Conservation (phyloP, 192 early-diverging fungal species). For the Pilobolus umbonatus region DNA sequence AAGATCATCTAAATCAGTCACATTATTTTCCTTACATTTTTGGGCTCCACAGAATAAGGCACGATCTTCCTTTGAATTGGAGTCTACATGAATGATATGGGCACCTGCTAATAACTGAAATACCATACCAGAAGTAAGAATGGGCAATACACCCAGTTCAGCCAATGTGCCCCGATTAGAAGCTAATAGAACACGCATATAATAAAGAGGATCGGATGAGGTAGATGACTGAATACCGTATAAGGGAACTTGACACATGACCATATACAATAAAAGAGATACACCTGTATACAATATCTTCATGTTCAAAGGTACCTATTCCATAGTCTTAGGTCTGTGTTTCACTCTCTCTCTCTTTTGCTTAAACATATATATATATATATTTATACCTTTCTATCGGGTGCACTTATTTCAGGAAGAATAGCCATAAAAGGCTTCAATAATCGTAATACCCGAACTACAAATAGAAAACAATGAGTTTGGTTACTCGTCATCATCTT, state of each 20-base stretch:
- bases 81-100: conserved; percentile 98
- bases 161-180: conserved; percentile 99
- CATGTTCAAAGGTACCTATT: conserved; percentile 89
- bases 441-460: conserved; percentile 92
- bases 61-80: conserved; percentile 95
- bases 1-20: not conserved
- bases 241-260: conserved; percentile 98
- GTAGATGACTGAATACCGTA: conserved; percentile 99
- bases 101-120: conserved; percentile 98
- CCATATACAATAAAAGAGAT: conserved; percentile 96
- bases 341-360: not conserved
- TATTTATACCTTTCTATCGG: conserved; percentile 85
- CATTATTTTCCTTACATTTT: conserved; percentile 57
- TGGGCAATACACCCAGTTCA: conserved; percentile 99
- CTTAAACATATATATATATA: not conserved
- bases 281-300: conserved; percentile 99
- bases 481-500: not conserved
- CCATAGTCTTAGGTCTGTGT: not conserved
- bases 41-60: conserved; percentile 99
- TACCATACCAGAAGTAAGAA: conserved; percentile 99
- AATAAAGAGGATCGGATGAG: conserved; percentile 97
- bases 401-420: conserved; percentile 95
- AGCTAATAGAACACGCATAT: conserved; percentile 98
- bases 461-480: not conserved
- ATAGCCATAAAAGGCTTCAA: conserved; percentile 96